Evolutionary conservation across 139 green algal genomes (phyloP), one percentile per base, ranked within the genome.

Genomic region (Volvox reticuliferus): DNA sequence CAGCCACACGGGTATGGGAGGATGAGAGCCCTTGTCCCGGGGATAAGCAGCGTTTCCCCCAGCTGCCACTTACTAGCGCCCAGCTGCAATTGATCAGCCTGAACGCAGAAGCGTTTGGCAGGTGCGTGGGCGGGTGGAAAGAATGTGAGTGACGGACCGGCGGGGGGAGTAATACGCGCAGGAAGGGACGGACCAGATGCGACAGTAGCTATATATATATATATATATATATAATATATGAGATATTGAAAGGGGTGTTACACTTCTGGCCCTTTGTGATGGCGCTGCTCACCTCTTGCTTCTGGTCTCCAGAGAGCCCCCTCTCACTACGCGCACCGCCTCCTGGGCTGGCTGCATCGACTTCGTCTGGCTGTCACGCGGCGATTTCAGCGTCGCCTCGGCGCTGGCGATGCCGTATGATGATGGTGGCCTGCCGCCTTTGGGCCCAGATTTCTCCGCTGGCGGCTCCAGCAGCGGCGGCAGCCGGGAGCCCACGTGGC

Each of bases 261-360:
- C 9, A 55, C 44, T 55, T 55, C 44, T 9, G 44, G 44, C 44
- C 44, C 44, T 55, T 55, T 9, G 5, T 55, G 44, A 55, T 55
- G n/a, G n/a, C n/a, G 14, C 71, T 30, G 71, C 71, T 32, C 82
- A 61, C 67, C 50, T 35, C 24, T 37, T 2, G 16, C 28, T 16
- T 22, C 82, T 18, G 3, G 1, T 28, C 24, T 21, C 21, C 78
- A 91, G 89, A 21, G 95, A 97, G 88, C 94, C 94, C 17, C 78
- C 85, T 2, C 18, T 96, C 26, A 97, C 95, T 22, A 97, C 90
- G 30, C 83, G 81, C 55, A 97, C 95, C 12, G 73, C 81, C 79
- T 36, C 24, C 28, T 97, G 95, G 81, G 81, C 90, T 0, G 95
- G 93, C n/a, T 93, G 82, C 44, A 82, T 96, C 28, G 95, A 97